Conservation (phyloP, 768 basidiomycete genomes). For the Rossbeevera mucosa region DNA sequence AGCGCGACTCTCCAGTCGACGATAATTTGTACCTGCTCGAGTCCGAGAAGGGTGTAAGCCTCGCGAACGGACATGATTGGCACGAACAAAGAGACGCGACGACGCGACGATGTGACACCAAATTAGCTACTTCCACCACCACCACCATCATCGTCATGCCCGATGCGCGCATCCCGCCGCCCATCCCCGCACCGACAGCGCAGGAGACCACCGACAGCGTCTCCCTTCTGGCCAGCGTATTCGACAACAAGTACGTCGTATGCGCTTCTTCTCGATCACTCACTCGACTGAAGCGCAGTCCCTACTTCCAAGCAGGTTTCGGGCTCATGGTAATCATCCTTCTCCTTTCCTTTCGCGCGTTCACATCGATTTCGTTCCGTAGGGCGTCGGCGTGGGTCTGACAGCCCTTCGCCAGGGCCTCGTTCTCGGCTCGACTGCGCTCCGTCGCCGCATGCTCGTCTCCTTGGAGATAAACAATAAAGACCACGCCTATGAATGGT, state of each 20-base stretch:
- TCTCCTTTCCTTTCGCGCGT: not conserved
- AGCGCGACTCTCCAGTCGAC: not conserved
- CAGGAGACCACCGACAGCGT: constrained; percentile 9
- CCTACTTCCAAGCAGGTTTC: constrained; percentile 97
- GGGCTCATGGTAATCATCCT: constrained; percentile 77
- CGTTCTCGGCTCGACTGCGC: constrained; percentile 63
- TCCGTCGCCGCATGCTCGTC: constrained; percentile 88
- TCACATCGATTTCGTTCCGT: constrained; percentile 2
- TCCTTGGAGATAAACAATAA: constrained; percentile 95
- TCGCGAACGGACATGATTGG: constrained; percentile 35
- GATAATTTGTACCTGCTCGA: constrained; percentile 44
- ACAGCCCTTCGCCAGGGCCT: constrained; percentile 69
- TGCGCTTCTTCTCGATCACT: constrained; percentile 2
- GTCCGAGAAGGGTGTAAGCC: constrained; percentile 44
- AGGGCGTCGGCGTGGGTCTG: constrained; percentile 90
- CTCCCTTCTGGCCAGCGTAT: constrained; percentile 38
- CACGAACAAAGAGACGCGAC: constrained; percentile 22
- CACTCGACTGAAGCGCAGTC: constrained; percentile 55
- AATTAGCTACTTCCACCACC: constrained; percentile 15
- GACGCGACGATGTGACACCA: constrained; percentile 23
- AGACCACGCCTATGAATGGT: constrained; percentile 94
- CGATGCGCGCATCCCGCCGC: not conserved
- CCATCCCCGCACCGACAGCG: constrained; percentile 1
- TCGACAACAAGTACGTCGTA: constrained; percentile 65
- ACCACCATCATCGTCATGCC: constrained; percentile 8